These are phyloP conservation scores for Pelargonium australe DNA, from an alignment of 441 rosid species.

Conservation along the genomic window DNA sequence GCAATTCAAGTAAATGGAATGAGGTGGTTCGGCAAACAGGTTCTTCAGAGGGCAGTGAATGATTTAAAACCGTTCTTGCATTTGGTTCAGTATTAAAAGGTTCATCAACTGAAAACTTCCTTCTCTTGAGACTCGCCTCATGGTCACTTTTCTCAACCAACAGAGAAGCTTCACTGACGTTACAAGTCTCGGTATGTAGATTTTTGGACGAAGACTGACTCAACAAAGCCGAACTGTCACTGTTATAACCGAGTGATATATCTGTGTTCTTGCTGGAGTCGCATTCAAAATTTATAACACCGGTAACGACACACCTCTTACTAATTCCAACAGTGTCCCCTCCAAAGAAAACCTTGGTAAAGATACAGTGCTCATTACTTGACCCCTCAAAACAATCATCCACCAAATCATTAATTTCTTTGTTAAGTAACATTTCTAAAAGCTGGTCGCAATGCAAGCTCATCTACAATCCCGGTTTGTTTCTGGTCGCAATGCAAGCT, in stretches of 20 bases:
- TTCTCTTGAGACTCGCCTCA: conserved; percentile 34
- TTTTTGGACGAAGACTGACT: conserved; percentile 41
- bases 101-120: conserved; percentile 37
- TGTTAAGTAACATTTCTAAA: conserved; percentile 30
- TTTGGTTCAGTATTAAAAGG: conserved; percentile 26
- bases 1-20: conserved; percentile 60
- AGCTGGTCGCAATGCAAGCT: conserved; percentile 19
- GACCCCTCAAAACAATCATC: conserved; percentile 64
- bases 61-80: conserved; percentile 21
- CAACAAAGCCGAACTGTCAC: conserved; percentile 55
- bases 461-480: no score
- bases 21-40: conserved; percentile 25
- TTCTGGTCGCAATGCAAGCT: conserved; percentile 1
- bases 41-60: conserved; percentile 22
- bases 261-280: conserved; percentile 36
- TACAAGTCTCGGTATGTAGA: conserved; percentile 29
- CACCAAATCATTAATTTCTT: conserved; percentile 30
- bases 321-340: conserved; percentile 33
- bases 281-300: conserved; percentile 38
- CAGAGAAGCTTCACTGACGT: conserved; percentile 26
- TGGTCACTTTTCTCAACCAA: conserved; percentile 33
- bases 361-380: conserved; percentile 45
- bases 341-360: conserved; percentile 55
- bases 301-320: conserved; percentile 43
- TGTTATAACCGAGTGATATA: conserved; percentile 43